Evolutionary conservation across 2,329 filamentous ascomycete species (phyloP).

Genomic region (Clonostachys rosea): DNA sequence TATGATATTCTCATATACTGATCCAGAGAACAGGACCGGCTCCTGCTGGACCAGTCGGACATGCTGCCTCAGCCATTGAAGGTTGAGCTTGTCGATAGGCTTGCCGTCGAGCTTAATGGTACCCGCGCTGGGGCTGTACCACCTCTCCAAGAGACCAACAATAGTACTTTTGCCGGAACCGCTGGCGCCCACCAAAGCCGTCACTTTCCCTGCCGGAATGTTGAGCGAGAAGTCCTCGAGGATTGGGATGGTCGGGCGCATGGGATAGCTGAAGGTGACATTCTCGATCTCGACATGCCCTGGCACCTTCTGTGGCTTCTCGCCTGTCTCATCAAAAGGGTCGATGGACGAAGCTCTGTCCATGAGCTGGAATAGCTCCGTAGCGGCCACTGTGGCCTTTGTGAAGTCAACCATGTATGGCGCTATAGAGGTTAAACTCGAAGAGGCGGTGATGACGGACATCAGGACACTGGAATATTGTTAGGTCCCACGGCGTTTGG

Average conservation of each 20-base stretch:
- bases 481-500: too few species aligned
- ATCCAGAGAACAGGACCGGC: conserved; percentile 83
- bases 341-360: conserved; percentile 84
- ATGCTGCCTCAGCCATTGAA: conserved; percentile 87
- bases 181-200: conserved; percentile 88
- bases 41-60: conserved; percentile 93
- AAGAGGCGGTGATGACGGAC: conserved; percentile 88
- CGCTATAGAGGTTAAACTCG: conserved; percentile 81
- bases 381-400: conserved; percentile 74
- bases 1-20: conserved; percentile 86
- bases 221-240: conserved; percentile 78
- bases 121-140: conserved; percentile 14
- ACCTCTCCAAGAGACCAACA: conserved; percentile 3
- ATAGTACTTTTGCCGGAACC: conserved; percentile 80
- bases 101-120: conserved; percentile 18
- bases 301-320: conserved; percentile 61
- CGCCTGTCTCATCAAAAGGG: conserved; percentile 62
- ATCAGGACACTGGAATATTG: conserved; percentile 78
- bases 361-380: conserved; percentile 92
- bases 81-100: conserved; percentile 68
- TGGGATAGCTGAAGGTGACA: conserved; percentile 92
- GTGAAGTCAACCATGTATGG: conserved; percentile 86
- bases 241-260: conserved; percentile 81
- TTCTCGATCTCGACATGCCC: conserved; percentile 77
- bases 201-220: conserved; percentile 89